Evolutionary conservation across 495 filamentous ascomycete species (phyloP).

Genomic region (Hyaloscypha hepaticicola): DNA sequence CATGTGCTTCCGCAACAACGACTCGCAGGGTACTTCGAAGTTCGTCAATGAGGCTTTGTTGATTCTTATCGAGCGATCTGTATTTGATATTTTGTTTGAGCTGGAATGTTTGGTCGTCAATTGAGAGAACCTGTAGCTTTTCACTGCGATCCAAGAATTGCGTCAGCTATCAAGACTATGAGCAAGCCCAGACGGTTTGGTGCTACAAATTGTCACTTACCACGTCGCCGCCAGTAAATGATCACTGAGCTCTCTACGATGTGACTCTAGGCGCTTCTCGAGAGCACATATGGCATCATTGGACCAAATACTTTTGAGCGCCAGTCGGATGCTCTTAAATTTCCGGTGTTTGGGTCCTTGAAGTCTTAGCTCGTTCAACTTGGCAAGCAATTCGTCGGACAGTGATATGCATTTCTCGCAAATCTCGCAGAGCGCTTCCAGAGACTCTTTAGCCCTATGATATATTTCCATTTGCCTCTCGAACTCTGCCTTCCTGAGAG

Average conservation of each 20-base stretch:
- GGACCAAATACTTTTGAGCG: not conserved
- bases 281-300: not conserved
- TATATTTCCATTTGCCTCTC: not conserved
- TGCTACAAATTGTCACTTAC: not conserved
- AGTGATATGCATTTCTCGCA: not conserved
- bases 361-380: not conserved
- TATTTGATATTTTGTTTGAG: not conserved
- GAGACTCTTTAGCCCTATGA: not conserved
- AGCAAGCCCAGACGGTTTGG: too few relatives aligned
- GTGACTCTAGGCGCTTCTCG: not conserved
- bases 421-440: not conserved
- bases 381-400: not conserved
- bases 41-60: not conserved
- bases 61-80: not conserved
- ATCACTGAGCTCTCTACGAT: not conserved
- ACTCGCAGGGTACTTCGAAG: not conserved
- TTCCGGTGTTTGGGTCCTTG: not conserved
- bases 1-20: not conserved
- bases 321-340: not conserved
- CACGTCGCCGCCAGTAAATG: not conserved
- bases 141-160: not conserved
- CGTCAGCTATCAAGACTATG: not conserved
- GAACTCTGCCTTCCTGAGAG: not conserved
- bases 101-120: not conserved
- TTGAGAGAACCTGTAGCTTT: not conserved